phyloP scores from a whole-genome alignment of 2,329 filamentous ascomycete genomes.

The Verticillium isaacii region DNA sequence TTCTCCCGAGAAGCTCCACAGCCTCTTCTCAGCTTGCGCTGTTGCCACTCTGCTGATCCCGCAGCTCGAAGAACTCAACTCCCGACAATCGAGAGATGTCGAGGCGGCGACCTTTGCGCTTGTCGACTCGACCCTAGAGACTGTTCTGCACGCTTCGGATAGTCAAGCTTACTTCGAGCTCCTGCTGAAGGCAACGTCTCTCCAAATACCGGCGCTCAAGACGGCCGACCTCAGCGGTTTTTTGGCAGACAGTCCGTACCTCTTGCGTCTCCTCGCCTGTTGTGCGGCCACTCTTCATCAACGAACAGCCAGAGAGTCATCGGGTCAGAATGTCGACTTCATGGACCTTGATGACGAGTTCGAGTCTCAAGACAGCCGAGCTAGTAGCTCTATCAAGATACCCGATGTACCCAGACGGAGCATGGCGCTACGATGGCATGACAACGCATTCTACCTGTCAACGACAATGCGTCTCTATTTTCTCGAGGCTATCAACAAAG shows the following conservation, averaged over 20 bases:
- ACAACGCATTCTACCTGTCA: conserved; percentile 42
- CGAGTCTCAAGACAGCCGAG: conserved; percentile 52
- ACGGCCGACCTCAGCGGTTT: conserved; percentile 31
- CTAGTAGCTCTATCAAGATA: conserved; percentile 27
- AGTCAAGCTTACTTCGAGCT: conserved; percentile 39
- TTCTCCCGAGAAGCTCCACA: conserved; percentile 48
- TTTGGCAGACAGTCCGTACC: conserved; percentile 28
- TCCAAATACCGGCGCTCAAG: conserved; percentile 40
- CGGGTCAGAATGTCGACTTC: conserved; percentile 37
- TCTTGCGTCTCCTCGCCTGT: conserved; percentile 38
- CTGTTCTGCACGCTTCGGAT: conserved; percentile 38
- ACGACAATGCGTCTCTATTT: conserved; percentile 41
- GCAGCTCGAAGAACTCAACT: conserved; percentile 40
- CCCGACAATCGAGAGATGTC: conserved; percentile 42
- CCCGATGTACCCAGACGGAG: conserved; percentile 42
- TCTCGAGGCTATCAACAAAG: conserved; percentile 35
- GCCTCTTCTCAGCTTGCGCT: conserved; percentile 44
- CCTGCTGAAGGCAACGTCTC: conserved; percentile 38
- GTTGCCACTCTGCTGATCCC: conserved; percentile 41
- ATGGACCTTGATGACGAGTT: conserved; percentile 68
- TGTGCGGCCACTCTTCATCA: conserved; percentile 29
- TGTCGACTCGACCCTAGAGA: conserved; percentile 32
- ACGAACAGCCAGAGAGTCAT: conserved; percentile 24
- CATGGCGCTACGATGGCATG: conserved; percentile 33
- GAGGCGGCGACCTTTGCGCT: conserved; percentile 37